phyloP scores from a whole-genome alignment of 2,329 filamentous ascomycete genomes.

The Aureobasidium namibiae region DNA sequence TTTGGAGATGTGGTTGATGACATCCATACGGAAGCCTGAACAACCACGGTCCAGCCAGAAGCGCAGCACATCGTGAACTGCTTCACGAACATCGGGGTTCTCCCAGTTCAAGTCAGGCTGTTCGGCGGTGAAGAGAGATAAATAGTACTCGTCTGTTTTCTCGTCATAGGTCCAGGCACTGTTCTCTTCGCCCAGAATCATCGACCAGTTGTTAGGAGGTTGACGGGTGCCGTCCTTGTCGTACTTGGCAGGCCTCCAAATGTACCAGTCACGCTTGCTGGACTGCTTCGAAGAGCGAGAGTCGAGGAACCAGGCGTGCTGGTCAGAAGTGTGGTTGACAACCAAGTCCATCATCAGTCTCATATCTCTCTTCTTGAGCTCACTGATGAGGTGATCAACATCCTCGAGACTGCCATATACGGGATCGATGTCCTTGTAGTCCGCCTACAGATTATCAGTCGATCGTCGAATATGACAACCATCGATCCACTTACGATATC shows the following conservation, averaged over 20 bases:
- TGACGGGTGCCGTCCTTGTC: constrained; percentile 45
- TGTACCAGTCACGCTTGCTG: constrained; percentile 54
- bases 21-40: constrained; percentile 41
- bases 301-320: constrained; percentile 51
- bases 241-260: constrained; percentile 54
- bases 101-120: constrained; percentile 44
- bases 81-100: constrained; percentile 34
- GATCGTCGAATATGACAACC: neutral
- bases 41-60: constrained; percentile 42
- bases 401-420: constrained; percentile 40
- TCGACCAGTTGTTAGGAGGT: constrained; percentile 49
- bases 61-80: constrained; percentile 38
- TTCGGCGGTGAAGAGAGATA: constrained; percentile 38
- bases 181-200: constrained; percentile 28
- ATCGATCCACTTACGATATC: constrained; percentile 30
- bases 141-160: constrained; percentile 38
- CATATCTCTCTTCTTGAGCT: constrained; percentile 38
- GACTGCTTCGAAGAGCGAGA: constrained; percentile 43
- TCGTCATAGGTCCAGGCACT: constrained; percentile 40
- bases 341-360: constrained; percentile 43
- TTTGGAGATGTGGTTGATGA: constrained; percentile 43
- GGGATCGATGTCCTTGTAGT: constrained; percentile 40
- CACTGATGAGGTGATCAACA: constrained; percentile 36
- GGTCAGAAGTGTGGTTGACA: constrained; percentile 36
- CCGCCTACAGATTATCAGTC: constrained; percentile 14